A percentile compares a stretch with the other conserved stretches of the same genome.
Evolutionary conservation across 345 rosid genomes (phyloP).

Genomic region (Excoecaria agallocha): DNA sequence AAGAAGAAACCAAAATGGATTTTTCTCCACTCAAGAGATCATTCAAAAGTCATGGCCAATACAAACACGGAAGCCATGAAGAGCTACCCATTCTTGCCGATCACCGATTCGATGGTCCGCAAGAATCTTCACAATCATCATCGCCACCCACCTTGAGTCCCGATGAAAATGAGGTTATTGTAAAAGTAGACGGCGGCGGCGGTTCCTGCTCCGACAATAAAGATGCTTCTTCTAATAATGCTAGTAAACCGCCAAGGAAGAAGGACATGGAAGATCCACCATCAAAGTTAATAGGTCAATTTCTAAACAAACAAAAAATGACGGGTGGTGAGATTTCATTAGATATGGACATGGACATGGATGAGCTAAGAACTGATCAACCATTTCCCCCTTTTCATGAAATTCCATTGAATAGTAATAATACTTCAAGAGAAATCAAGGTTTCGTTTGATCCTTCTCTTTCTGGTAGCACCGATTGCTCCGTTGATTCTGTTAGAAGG

Average conservation of each 20-base stretch:
- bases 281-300: constrained; percentile 37
- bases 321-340: constrained; percentile 54
- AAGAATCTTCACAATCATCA: constrained; percentile 5
- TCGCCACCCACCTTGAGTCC: neutral
- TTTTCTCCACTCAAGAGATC: constrained; percentile 39
- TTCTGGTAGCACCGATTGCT: constrained; percentile 6
- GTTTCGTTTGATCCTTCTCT: constrained; percentile 54
- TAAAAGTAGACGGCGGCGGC: constrained; percentile 13
- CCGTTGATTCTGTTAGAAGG: constrained; percentile 26
- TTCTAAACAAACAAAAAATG: constrained; percentile 26
- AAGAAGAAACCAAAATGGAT: constrained; percentile 6
- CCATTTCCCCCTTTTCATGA: constrained; percentile 10
- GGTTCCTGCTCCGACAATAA: neutral
- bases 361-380: constrained; percentile 30
- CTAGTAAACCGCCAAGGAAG: neutral
- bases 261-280: constrained; percentile 27
- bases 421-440: constrained; percentile 36
- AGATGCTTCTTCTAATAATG: neutral
- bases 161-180: constrained; percentile 18
- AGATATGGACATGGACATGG: constrained; percentile 70
- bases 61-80: constrained; percentile 43
- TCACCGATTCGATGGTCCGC: constrained; percentile 12
- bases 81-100: constrained; percentile 53
- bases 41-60: constrained; percentile 46
- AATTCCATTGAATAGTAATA: constrained; percentile 11